Evolutionary conservation across 345 rosid genomes (phyloP).

Genomic region (Fremontodendron californicum): DNA sequence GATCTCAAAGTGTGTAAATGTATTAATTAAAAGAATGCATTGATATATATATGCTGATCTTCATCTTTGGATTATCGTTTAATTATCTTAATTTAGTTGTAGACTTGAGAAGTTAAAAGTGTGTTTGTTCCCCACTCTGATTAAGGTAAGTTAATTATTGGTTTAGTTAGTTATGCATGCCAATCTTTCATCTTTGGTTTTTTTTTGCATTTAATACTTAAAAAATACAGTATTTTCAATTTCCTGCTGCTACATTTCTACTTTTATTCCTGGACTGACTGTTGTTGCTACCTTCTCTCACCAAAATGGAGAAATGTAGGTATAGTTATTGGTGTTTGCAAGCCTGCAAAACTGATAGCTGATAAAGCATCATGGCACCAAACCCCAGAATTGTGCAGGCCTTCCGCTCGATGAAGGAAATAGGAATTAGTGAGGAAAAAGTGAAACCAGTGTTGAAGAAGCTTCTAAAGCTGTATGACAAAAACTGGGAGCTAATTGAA

Average conservation of each 20-base stretch:
- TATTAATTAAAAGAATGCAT: background rate
- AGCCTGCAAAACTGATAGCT: background rate
- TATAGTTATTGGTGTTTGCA: background rate
- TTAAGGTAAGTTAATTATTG: background rate
- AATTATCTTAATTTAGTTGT: slow-evolving; percentile 2
- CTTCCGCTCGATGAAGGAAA: slow-evolving; percentile 56
- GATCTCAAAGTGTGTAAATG: background rate
- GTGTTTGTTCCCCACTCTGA: background rate
- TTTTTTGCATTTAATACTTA: background rate
- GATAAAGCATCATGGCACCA: slow-evolving; percentile 43
- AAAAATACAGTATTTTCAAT: background rate
- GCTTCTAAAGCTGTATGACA: slow-evolving; percentile 63
- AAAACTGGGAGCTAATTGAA: slow-evolving; percentile 76
- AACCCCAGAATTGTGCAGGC: slow-evolving; percentile 48
- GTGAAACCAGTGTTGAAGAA: slow-evolving; percentile 71
- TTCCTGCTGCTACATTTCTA: background rate
- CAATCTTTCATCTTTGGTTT: background rate
- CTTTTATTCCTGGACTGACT: background rate
- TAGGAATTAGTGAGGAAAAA: slow-evolving; percentile 49
- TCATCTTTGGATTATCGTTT: background rate
- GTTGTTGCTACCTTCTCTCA: background rate
- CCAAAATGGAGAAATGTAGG: background rate
- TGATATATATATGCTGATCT: background rate
- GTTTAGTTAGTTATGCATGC: background rate
- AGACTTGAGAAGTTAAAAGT: background rate